A percentile compares a stretch with the other conserved stretches of the same genome.
phyloP scores from a whole-genome alignment of 2,329 filamentous ascomycete genomes.

The Hawksworthiomyces lignivorus region DNA sequence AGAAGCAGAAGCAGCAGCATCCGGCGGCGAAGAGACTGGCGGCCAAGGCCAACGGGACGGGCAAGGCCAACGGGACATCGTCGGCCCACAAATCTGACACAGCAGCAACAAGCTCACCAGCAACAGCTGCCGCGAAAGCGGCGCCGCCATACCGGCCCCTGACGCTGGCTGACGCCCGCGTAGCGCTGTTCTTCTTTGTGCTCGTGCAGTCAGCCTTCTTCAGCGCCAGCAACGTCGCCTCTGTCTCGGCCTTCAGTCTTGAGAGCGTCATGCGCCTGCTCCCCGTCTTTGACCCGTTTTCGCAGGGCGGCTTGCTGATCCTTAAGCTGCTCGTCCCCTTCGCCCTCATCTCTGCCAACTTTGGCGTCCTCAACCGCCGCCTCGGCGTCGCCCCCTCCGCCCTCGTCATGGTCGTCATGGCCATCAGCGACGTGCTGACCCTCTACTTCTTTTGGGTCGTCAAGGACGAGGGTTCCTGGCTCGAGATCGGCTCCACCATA shows the following conservation, averaged over 20 bases:
- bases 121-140: constrained; percentile 8
- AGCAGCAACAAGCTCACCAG: neutral
- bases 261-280: constrained; percentile 83
- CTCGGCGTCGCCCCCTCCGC: constrained; percentile 80
- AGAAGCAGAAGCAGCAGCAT: constrained; percentile 17
- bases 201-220: constrained; percentile 95
- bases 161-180: constrained; percentile 73
- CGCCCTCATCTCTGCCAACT: constrained; percentile 80
- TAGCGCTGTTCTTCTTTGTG: constrained; percentile 91
- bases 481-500: constrained; percentile 96
- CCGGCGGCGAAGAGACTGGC: neutral
- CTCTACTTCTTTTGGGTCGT: constrained; percentile 98
- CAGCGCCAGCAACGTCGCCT: constrained; percentile 92
- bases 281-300: constrained; percentile 89
- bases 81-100: neutral
- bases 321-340: constrained; percentile 92
- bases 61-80: constrained; percentile 2
- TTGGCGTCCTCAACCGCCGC: constrained; percentile 84
- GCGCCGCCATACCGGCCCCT: constrained; percentile 51
- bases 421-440: constrained; percentile 82
- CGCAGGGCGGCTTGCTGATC: constrained; percentile 77
- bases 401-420: constrained; percentile 91
- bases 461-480: constrained; percentile 90
- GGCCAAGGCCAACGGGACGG: neutral
- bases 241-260: constrained; percentile 84